Conservation (phyloP, 139 green algal genomes). For the Nannochloris sp. region DNA sequence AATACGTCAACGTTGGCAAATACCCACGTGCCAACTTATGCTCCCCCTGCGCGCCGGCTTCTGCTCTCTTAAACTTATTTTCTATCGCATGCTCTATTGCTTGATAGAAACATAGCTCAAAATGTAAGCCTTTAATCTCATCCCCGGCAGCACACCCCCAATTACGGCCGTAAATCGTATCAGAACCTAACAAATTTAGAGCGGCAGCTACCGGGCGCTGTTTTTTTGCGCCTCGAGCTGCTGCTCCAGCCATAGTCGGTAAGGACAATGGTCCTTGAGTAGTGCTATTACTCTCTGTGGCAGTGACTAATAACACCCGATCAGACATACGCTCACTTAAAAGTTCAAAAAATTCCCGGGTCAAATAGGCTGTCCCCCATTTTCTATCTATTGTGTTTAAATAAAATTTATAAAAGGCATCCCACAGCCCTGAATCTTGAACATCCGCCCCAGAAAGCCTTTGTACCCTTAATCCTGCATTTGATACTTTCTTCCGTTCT, state of each 20-base stretch:
- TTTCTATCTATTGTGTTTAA: constrained; percentile 61
- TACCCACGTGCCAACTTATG: constrained; percentile 92
- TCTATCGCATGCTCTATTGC: constrained; percentile 26
- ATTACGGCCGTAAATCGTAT: constrained; percentile 83
- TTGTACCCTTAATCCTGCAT: constrained; percentile 46
- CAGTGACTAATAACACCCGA: constrained; percentile 74
- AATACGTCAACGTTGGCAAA: constrained; percentile 73
- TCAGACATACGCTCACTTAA: constrained; percentile 60
- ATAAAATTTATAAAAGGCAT: constrained; percentile 78
- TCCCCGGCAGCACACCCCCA: constrained; percentile 67
- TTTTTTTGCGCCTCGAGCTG: neutral
- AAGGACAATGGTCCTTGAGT: neutral
- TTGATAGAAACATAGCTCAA: constrained; percentile 94
- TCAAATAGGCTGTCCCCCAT: constrained; percentile 86
- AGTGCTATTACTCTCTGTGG: constrained; percentile 38
- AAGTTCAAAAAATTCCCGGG: constrained; percentile 74
- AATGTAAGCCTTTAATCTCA: constrained; percentile 70
- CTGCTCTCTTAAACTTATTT: constrained; percentile 54
- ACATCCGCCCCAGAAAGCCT: constrained; percentile 58
- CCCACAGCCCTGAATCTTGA: constrained; percentile 55
- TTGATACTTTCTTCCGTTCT: constrained; percentile 71
- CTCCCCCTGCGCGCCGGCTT: constrained; percentile 88
- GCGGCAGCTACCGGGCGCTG: constrained; percentile 60
- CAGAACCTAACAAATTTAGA: constrained; percentile 79
- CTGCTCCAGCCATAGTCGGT: neutral